A percentile compares a stretch with the other conserved stretches of the same genome.
Evolutionary conservation across 148 eudicot species (phyloP).

Genomic region (Fallopia convolvulus): DNA sequence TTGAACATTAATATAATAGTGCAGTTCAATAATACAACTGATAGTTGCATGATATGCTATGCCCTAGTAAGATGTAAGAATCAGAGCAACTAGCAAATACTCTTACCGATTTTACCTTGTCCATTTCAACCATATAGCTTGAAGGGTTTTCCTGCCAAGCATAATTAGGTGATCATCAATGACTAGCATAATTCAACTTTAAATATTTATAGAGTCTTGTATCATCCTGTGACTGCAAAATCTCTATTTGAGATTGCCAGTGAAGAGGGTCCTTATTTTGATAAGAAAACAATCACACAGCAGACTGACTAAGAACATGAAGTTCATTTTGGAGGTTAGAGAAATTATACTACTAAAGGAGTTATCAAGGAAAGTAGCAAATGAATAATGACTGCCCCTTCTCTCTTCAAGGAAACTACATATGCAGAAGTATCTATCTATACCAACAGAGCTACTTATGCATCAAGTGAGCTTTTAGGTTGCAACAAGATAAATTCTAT

Average conservation of each 20-base stretch:
- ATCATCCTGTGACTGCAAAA: background rate
- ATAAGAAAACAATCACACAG: background rate
- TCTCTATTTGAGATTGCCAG: background rate
- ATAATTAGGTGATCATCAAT: slow-evolving; percentile 15
- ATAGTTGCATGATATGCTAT: background rate
- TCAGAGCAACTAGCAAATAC: slow-evolving; percentile 18
- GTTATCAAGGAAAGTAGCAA: background rate
- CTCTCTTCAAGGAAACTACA: background rate
- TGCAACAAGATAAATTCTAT: background rate
- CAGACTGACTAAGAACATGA: background rate
- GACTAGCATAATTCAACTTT: background rate
- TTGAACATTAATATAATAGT: background rate
- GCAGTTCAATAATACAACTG: background rate
- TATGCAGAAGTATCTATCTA: background rate
- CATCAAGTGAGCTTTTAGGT: background rate
- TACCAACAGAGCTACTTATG: background rate
- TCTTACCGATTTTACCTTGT: slow-evolving; percentile 48
- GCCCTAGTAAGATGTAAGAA: slow-evolving; percentile 1
- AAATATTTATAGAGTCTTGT: background rate
- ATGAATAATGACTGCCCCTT: background rate
- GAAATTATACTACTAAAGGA: background rate
- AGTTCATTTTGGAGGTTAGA: background rate
- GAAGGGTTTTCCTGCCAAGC: slow-evolving; percentile 71
- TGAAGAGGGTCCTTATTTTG: background rate
- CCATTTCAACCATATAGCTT: slow-evolving; percentile 77